These are phyloP conservation scores for Pyricularia sp. DNA, from an alignment of 2,329 filamentous ascomycete genomes.

Conservation along the genomic window DNA sequence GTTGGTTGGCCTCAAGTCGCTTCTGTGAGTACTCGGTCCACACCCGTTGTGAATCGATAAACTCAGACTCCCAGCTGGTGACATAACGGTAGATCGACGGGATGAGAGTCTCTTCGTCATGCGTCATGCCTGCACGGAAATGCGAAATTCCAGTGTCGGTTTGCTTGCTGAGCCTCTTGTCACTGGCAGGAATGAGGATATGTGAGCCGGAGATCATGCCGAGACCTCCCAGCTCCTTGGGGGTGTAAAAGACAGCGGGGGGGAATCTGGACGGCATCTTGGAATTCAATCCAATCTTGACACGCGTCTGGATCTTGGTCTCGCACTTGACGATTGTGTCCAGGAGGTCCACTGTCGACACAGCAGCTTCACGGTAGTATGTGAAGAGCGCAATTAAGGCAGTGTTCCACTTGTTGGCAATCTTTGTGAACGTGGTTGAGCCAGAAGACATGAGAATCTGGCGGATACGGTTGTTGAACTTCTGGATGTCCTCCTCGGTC, in stretches of 20 bases:
- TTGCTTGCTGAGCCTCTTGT: slow-evolving; percentile 98
- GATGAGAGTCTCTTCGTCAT: slow-evolving; percentile 94
- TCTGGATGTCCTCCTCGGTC: slow-evolving; percentile 94
- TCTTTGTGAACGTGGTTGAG: slow-evolving; percentile 99
- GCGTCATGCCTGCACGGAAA: slow-evolving; percentile 94
- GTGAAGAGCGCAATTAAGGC: slow-evolving; percentile 95
- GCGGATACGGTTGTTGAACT: slow-evolving; percentile 98
- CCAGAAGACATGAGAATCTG: slow-evolving; percentile 99
- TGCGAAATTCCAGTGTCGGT: slow-evolving; percentile 96
- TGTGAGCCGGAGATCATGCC: slow-evolving; percentile 99
- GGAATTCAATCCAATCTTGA: slow-evolving; percentile 97
- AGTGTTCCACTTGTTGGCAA: slow-evolving; percentile 99
- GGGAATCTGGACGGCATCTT: slow-evolving; percentile 99
- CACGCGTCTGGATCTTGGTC: slow-evolving; percentile 97
- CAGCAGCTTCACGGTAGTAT: slow-evolving; percentile 95
- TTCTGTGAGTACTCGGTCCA: slow-evolving; percentile 99
- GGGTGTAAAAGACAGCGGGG: slow-evolving; percentile 96
- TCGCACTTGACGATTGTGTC: slow-evolving; percentile 99
- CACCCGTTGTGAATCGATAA: slow-evolving; percentile 96
- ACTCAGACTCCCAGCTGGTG: slow-evolving; percentile 97
- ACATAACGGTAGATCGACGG: slow-evolving; percentile 99
- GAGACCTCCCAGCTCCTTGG: slow-evolving; percentile 91
- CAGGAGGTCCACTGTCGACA: slow-evolving; percentile 85
- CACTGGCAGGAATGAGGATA: slow-evolving; percentile 92
- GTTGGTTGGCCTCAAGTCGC: slow-evolving; percentile 90